Base-by-base conservation (phyloP, 164 flowering plant species). In the Macadamia integrifolia region DNA sequence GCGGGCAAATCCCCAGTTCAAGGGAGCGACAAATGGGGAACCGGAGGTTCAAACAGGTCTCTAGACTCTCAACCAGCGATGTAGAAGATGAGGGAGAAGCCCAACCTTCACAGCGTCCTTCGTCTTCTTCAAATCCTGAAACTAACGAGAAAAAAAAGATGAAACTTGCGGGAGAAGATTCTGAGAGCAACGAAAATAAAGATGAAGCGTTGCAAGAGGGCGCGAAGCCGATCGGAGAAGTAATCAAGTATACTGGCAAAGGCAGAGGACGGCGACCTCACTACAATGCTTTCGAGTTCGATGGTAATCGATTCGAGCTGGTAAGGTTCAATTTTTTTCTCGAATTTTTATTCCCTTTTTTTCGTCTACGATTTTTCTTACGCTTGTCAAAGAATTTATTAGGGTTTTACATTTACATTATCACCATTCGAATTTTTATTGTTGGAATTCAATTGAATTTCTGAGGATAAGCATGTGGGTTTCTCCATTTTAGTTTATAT, bases 171-270 rank as follows among this genome's bases (percentile, higher is more conserved):
- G 75, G 48, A 1, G 70, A 61, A 8, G 69, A 62, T 9, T 69
- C 35, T 14, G 57, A 49, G 23, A 57, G 32, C 66, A 63, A 18
- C 18, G 81, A 77, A 66, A 69, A 40, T 11, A 78, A 66, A 28
- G 75, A 78, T 35, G 91, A 77, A 65, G 65, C 48, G 11, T 63
- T 50, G 28, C 73, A 13, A 58, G 89, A 78, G 66, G 89, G 81
- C 53, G 86, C 92, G 15, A 84, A 82, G 73, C 96, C 98, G 30
- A 52, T 92, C 28, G 98, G 96, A 1, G 88, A 87, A 6, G 69
- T 71, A 15, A 65, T 86, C 70, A 83, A 76, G 81, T 74, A 80
- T 50, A 67, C 90, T 1, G 92, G 92, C 0, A 88, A 82, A 66
- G 96, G 98, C 1, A 80, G 72, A 59, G 69, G 70, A 8, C 68